These are phyloP conservation scores for Arthroderma sp. DNA, from an alignment of 2,329 filamentous ascomycete species.

Conservation along the genomic window DNA sequence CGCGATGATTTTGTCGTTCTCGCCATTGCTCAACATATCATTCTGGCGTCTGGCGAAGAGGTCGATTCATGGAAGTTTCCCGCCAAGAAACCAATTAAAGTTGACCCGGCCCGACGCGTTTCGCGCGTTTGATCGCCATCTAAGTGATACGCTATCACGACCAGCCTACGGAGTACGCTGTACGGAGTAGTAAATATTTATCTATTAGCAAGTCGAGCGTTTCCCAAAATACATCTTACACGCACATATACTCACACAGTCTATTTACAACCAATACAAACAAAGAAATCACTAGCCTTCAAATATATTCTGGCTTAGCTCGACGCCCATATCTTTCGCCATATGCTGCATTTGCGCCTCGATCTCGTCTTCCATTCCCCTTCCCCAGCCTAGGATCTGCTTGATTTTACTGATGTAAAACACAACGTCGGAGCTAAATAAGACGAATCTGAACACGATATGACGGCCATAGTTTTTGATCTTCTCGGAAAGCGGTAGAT, in stretches of 20 bases:
- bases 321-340: slow-evolving; percentile 82
- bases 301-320: slow-evolving; percentile 78
- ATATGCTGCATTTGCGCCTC: slow-evolving; percentile 76
- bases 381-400: slow-evolving; percentile 62
- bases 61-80: too few species aligned
- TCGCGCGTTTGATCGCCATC: too few species aligned
- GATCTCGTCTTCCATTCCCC: slow-evolving; percentile 88
- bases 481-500: slow-evolving; percentile 49
- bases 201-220: too few species aligned
- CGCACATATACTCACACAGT: not conserved
- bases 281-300: slow-evolving; percentile 47
- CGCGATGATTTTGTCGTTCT: too few species aligned
- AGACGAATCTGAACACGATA: slow-evolving; percentile 64
- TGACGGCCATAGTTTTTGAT: slow-evolving; percentile 61
- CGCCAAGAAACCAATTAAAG: too few species aligned
- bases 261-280: not conserved
- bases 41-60: too few species aligned
- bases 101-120: too few species aligned
- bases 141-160: too few species aligned
- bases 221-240: too few species aligned
- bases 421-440: slow-evolving; percentile 62
- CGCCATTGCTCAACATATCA: too few species aligned
- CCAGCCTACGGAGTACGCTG: too few species aligned
- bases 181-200: too few species aligned
- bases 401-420: slow-evolving; percentile 71